Conservation (phyloP, 176 grass and related monocot species). For the Elymus sibiricus region DNA sequence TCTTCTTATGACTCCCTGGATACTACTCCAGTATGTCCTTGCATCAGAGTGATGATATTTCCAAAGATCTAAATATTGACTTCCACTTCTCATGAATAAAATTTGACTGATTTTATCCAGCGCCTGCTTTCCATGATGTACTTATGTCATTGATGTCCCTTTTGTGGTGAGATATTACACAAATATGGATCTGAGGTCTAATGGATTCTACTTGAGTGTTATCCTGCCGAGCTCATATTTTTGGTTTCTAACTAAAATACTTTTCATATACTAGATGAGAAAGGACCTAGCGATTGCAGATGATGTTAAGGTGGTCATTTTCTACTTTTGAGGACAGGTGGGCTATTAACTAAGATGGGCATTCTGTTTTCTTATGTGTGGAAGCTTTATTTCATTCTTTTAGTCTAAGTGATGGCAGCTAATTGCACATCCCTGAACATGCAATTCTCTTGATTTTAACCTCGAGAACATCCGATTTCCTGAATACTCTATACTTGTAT, state of each 20-base stretch:
- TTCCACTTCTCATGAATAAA: neutral
- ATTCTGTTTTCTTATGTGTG: neutral
- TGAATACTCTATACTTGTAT: too few relatives aligned
- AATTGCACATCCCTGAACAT: neutral
- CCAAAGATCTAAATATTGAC: neutral
- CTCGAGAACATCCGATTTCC: too few relatives aligned
- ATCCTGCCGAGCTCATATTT: neutral
- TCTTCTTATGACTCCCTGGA: constrained; percentile 83
- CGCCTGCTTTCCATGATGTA: constrained; percentile 66
- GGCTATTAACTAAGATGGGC: neutral
- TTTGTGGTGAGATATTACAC: constrained; percentile 72
- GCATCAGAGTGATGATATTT: neutral
- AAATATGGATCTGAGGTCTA: constrained; percentile 73
- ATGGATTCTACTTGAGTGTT: neutral
- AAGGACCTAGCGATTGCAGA: constrained; percentile 69
- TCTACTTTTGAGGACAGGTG: constrained; percentile 97
- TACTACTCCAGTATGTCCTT: constrained; percentile 84
- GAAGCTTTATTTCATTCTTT: neutral
- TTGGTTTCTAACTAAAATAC: constrained; percentile 18
- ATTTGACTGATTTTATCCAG: constrained; percentile 35
- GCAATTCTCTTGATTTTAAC: too few relatives aligned
- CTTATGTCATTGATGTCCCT: constrained; percentile 78
- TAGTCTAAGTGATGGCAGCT: neutral
- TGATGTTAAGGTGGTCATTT: constrained; percentile 27
- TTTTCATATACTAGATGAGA: constrained; percentile 57